phyloP scores from a whole-genome alignment of 2,329 filamentous ascomycete genomes.

The Ophiostoma tasmaniense region DNA sequence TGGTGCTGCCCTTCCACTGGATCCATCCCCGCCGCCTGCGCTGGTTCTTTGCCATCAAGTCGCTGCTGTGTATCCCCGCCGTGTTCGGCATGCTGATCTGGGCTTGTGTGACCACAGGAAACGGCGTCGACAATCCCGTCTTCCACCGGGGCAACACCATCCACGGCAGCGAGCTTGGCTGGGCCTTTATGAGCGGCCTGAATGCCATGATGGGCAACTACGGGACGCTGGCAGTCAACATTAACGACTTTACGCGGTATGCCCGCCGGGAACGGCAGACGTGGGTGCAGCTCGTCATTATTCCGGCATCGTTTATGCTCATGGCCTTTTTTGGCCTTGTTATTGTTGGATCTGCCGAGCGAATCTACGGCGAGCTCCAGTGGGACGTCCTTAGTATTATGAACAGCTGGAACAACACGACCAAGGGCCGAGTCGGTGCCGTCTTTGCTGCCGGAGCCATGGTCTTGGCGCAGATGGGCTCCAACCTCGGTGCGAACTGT shows the following conservation, averaged over 20 bases:
- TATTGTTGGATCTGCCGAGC: neutral
- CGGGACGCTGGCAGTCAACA: constrained; percentile 73
- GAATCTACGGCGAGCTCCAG: neutral
- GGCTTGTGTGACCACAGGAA: constrained; percentile 62
- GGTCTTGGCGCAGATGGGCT: constrained; percentile 19
- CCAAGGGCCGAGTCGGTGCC: constrained; percentile 15
- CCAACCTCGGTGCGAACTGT: constrained; percentile 26
- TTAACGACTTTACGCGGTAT: constrained; percentile 80
- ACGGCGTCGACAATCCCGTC: constrained; percentile 72
- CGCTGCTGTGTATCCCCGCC: constrained; percentile 73
- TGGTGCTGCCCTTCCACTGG: constrained; percentile 25
- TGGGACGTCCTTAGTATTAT: neutral
- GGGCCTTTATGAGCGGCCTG: constrained; percentile 76
- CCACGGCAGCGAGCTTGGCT: constrained; percentile 46
- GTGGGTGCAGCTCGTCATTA: neutral
- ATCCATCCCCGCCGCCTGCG: constrained; percentile 26
- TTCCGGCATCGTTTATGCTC: neutral
- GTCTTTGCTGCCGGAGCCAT: constrained; percentile 22
- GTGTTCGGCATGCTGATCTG: constrained; percentile 82
- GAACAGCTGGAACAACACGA: neutral
- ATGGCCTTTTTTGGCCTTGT: neutral
- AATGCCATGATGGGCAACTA: constrained; percentile 91
- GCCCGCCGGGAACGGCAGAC: constrained; percentile 43
- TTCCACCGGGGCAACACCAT: constrained; percentile 47
- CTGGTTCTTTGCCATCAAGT: constrained; percentile 60